Evolutionary conservation across 352 stramenopile species (phyloP).

Genomic region (Globisporangium cylindrosporum): DNA sequence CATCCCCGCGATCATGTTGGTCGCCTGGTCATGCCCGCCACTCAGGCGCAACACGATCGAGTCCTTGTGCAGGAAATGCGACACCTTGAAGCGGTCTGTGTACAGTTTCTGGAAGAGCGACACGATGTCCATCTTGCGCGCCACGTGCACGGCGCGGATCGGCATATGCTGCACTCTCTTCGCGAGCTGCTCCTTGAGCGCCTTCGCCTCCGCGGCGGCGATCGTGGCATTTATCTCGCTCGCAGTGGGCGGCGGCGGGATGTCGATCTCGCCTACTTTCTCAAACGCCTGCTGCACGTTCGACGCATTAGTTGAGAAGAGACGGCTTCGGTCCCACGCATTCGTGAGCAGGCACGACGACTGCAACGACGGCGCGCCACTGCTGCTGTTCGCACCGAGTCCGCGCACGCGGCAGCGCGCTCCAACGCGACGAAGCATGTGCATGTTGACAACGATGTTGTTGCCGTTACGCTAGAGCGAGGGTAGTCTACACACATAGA

Average conservation of each 20-base stretch:
- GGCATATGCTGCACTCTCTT: constrained; percentile 51
- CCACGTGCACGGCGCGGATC: constrained; percentile 78
- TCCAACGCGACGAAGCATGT: constrained; percentile 35
- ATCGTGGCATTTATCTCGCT: constrained; percentile 73
- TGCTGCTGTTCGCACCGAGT: constrained; percentile 8
- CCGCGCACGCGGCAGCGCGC: constrained; percentile 19
- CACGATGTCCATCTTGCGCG: constrained; percentile 85
- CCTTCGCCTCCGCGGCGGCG: constrained; percentile 51
- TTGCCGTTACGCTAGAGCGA: neutral
- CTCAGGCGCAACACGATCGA: constrained; percentile 70
- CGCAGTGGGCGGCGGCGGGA: constrained; percentile 49
- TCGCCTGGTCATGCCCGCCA: constrained; percentile 28
- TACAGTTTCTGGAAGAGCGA: constrained; percentile 87
- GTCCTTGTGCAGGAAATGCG: constrained; percentile 80
- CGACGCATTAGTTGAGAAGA: constrained; percentile 7
- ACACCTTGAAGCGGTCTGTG: constrained; percentile 79
- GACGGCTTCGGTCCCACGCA: constrained; percentile 12
- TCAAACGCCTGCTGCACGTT: constrained; percentile 1
- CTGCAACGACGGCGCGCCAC: constrained; percentile 10
- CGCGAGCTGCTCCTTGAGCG: constrained; percentile 34
- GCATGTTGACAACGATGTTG: constrained; percentile 23
- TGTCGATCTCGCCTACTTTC: constrained; percentile 32
- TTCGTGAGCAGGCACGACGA: constrained; percentile 20
- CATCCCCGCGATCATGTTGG: constrained; percentile 37
- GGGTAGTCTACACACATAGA: neutral